phyloP scores from a whole-genome alignment of 2,329 filamentous ascomycete genomes.

The Sclerotinia spermophila region DNA sequence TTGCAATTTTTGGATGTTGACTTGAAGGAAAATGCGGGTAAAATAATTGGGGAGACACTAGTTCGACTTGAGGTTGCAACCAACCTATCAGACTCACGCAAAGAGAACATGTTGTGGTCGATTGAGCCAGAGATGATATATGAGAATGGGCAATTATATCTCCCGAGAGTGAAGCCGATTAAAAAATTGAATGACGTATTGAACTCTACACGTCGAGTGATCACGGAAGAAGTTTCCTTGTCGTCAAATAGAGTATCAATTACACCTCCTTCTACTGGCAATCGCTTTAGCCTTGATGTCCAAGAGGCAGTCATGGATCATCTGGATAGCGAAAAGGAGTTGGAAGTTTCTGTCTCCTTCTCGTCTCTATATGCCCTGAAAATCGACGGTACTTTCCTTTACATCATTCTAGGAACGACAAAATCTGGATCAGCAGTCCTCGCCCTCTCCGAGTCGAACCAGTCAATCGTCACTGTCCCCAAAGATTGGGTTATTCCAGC shows the following conservation, averaged over 20 bases:
- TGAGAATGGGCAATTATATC: conserved; percentile 16
- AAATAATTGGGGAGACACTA: conserved; percentile 23
- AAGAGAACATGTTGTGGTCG: conserved; percentile 20
- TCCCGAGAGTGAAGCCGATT: conserved; percentile 24
- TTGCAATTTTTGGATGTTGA: conserved; percentile 26
- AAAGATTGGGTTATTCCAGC: neutral
- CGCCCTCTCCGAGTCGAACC: neutral
- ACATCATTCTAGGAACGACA: neutral
- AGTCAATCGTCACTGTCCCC: neutral
- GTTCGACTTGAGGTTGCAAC: conserved; percentile 10
- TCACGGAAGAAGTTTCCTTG: conserved; percentile 19
- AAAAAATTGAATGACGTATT: conserved; percentile 20
- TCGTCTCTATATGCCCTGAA: neutral
- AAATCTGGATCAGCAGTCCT: conserved; percentile 1
- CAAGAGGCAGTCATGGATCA: neutral
- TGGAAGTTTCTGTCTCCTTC: conserved; percentile 2
- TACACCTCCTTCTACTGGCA: neutral
- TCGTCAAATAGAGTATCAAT: neutral
- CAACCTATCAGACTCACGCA: neutral
- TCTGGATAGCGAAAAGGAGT: neutral
- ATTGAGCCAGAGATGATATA: conserved; percentile 25
- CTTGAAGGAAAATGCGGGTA: conserved; percentile 10
- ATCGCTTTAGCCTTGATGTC: neutral
- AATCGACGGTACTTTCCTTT: neutral
- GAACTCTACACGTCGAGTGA: conserved; percentile 20